Evolutionary conservation across 2,329 filamentous ascomycete species (phyloP).

Genomic region (Akanthomyces dipterigenus): DNA sequence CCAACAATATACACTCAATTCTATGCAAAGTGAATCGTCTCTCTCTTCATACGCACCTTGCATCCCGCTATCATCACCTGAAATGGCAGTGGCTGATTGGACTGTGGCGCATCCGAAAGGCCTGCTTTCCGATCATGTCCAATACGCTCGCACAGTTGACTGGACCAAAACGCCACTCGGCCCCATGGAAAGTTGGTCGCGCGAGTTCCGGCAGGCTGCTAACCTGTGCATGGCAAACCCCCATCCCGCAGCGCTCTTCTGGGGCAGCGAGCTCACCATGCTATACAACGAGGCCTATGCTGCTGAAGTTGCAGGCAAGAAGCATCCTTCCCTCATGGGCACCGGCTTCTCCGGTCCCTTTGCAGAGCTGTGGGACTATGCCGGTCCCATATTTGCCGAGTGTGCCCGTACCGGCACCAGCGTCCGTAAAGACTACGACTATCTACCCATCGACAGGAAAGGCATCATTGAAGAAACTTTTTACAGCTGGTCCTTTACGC

Average conservation of each 20-base stretch:
- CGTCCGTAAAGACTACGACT: constrained; percentile 28
- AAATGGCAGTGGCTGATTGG: constrained; percentile 30
- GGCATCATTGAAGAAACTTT: constrained; percentile 34
- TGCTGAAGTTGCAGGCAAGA: constrained; percentile 50
- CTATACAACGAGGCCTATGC: constrained; percentile 59
- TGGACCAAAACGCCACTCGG: constrained; percentile 39
- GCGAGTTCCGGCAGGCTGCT: constrained; percentile 35
- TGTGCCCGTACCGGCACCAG: constrained; percentile 28
- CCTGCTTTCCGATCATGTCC: constrained; percentile 22
- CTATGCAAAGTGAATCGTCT: constrained; percentile 23
- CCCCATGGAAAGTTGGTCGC: constrained; percentile 35
- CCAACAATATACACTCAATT: constrained; percentile 4
- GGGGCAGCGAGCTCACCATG: constrained; percentile 54
- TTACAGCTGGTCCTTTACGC: constrained; percentile 32
- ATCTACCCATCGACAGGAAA: constrained; percentile 24
- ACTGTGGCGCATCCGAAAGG: constrained; percentile 24
- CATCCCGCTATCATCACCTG: constrained; percentile 24
- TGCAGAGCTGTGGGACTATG: constrained; percentile 38
- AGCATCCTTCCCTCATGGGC: constrained; percentile 55
- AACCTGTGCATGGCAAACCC: constrained; percentile 33
- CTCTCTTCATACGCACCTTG: constrained; percentile 22
- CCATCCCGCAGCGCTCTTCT: constrained; percentile 49
- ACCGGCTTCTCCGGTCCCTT: constrained; percentile 50
- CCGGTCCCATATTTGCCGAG: constrained; percentile 27
- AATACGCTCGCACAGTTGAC: constrained; percentile 27